These are phyloP conservation scores for Wallacemonas rigidus DNA, from an alignment of 208 protist genomes.

Conservation along the genomic window DNA sequence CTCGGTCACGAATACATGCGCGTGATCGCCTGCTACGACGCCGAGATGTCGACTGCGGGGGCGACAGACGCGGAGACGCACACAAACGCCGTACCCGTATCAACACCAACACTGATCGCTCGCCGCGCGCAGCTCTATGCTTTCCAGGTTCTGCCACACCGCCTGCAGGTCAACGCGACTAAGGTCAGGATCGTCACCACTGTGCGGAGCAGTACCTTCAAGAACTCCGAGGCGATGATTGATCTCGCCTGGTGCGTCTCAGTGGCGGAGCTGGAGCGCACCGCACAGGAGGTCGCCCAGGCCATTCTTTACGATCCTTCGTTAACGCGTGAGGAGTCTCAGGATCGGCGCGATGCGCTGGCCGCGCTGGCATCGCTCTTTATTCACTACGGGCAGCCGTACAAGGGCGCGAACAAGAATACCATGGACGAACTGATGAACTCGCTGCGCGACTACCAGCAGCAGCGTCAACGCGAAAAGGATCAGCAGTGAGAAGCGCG, in stretches of 20 bases:
- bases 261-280: conserved; percentile 68
- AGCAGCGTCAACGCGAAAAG: conserved; percentile 54
- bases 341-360: conserved; percentile 55
- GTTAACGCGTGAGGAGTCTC: conserved; percentile 30
- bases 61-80: neutral
- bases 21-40: conserved; percentile 53
- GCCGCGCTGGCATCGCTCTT: conserved; percentile 58
- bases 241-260: conserved; percentile 81
- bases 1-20: conserved; percentile 76
- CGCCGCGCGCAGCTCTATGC: conserved; percentile 34
- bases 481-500: conserved; percentile 19
- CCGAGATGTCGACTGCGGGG: conserved; percentile 7
- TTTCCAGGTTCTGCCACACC: conserved; percentile 39
- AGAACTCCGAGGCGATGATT: conserved; percentile 75
- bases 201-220: conserved; percentile 71
- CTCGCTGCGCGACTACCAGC: conserved; percentile 76
- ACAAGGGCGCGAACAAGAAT: conserved; percentile 75
- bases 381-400: conserved; percentile 63
- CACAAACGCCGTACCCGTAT: neutral
- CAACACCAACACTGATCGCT: conserved; percentile 12
- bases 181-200: conserved; percentile 45
- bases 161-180: conserved; percentile 28
- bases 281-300: conserved; percentile 61
- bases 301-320: conserved; percentile 56
- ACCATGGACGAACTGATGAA: conserved; percentile 83